Conservation (phyloP, 1,139 yeast species). For the Yamadazyma dendronema region DNA sequence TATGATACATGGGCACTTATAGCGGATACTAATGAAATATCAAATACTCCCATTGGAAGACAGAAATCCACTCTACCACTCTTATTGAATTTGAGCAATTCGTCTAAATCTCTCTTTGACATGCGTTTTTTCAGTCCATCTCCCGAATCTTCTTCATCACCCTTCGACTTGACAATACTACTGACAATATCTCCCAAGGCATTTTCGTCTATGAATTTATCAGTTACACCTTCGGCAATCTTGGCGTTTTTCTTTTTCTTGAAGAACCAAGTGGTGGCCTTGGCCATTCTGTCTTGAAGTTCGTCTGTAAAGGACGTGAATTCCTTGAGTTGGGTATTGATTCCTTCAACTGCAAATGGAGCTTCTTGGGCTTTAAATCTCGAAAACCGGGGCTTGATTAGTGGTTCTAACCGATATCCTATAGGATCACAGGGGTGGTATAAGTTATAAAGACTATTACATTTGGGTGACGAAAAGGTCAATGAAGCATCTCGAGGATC, state of each 20-base stretch:
- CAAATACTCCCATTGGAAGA: constrained; percentile 77
- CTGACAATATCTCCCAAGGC: constrained; percentile 47
- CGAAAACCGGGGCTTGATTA: constrained; percentile 56
- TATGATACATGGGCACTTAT: constrained; percentile 85
- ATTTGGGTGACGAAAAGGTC: constrained; percentile 44
- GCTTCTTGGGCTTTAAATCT: constrained; percentile 58
- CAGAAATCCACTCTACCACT: constrained; percentile 81
- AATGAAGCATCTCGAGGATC: constrained; percentile 17
- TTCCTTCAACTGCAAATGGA: constrained; percentile 53
- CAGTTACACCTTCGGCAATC: constrained; percentile 17
- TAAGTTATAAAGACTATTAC: constrained; percentile 65
- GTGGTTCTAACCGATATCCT: constrained; percentile 83
- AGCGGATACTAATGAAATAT: constrained; percentile 75
- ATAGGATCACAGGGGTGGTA: constrained; percentile 91
- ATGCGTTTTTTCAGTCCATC: constrained; percentile 13
- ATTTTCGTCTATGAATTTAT: constrained; percentile 31
- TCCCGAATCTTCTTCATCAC: constrained; percentile 18
- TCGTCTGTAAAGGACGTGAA: constrained; percentile 43
- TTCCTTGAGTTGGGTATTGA: constrained; percentile 43
- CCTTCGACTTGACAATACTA: constrained; percentile 25
- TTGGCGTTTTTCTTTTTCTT: constrained; percentile 14
- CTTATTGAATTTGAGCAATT: constrained; percentile 50
- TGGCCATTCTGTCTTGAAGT: constrained; percentile 42
- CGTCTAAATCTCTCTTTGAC: constrained; percentile 26
- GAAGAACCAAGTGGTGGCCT: constrained; percentile 48